These are phyloP conservation scores for Boletus huronensis DNA, from an alignment of 768 basidiomycete species.

Conservation along the genomic window DNA sequence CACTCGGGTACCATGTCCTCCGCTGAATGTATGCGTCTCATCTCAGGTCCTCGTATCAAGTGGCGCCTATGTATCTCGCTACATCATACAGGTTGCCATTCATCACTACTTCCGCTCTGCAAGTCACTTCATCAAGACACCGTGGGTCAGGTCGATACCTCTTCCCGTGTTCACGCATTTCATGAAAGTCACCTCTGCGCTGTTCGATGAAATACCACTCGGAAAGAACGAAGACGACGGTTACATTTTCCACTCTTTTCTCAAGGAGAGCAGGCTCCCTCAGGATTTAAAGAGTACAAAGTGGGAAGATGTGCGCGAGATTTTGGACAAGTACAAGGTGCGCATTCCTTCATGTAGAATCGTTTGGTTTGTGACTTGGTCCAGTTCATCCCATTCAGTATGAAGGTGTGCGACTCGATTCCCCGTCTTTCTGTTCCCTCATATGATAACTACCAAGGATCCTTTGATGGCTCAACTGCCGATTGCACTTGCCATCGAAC, in stretches of 20 bases:
- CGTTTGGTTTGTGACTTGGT: constrained; percentile 15
- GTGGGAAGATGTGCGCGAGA: constrained; percentile 62
- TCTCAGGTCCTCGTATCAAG: constrained; percentile 66
- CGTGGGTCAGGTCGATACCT: constrained; percentile 67
- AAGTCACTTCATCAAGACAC: constrained; percentile 69
- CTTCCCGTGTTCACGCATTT: constrained; percentile 63
- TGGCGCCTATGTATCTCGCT: constrained; percentile 75
- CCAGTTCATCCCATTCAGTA: constrained; percentile 76
- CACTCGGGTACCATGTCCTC: constrained; percentile 17
- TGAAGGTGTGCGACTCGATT: constrained; percentile 45
- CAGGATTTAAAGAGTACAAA: constrained; percentile 52
- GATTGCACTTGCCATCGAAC: constrained; percentile 72
- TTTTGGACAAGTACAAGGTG: constrained; percentile 70
- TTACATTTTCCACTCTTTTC: constrained; percentile 55
- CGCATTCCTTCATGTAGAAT: constrained; percentile 6
- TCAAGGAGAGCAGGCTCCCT: constrained; percentile 69
- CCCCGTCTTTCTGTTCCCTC: background rate
- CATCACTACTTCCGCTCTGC: constrained; percentile 77
- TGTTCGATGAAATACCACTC: constrained; percentile 63
- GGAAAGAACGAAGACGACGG: constrained; percentile 79
- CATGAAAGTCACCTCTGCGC: constrained; percentile 51
- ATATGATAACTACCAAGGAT: constrained; percentile 43
- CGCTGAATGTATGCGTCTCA: constrained; percentile 27
- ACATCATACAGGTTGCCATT: constrained; percentile 72
- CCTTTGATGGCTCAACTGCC: constrained; percentile 77